Conservation (phyloP, 1,284 basidiomycete species). For the Wolfiporia cocos region DNA sequence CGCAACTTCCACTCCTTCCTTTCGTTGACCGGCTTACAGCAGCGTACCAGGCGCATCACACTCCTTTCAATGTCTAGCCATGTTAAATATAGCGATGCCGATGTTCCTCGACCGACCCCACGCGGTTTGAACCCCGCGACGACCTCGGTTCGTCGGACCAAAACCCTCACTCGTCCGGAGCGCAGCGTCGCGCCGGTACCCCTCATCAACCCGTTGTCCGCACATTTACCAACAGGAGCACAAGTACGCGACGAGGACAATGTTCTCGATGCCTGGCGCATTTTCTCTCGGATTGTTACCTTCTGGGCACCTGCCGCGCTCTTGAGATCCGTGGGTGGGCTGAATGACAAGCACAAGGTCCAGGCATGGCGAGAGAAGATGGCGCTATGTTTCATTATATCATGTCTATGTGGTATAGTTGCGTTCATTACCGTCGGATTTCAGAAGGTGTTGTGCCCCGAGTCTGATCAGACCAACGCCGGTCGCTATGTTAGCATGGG, state of each 20-base stretch:
- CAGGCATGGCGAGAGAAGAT: constrained; percentile 99
- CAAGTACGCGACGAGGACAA: constrained; percentile 25
- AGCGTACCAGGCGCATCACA: background rate
- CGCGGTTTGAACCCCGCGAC: constrained; percentile 47
- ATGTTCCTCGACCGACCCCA: constrained; percentile 66
- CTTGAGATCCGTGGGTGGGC: constrained; percentile 70
- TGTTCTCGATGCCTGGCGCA: constrained; percentile 73
- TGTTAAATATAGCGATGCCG: constrained; percentile 22
- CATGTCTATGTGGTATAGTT: constrained; percentile 72
- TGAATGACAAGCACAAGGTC: constrained; percentile 71
- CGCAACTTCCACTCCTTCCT: background rate
- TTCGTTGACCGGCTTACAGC: background rate
- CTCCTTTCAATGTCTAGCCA: constrained; percentile 3
- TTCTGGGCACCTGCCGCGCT: constrained; percentile 88
- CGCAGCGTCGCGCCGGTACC: constrained; percentile 90
- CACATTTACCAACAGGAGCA: constrained; percentile 30
- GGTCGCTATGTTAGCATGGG: constrained; percentile 66
- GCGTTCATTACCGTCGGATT: constrained; percentile 96
- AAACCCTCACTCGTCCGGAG: constrained; percentile 95
- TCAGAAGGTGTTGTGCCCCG: constrained; percentile 88
- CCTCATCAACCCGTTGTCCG: constrained; percentile 74
- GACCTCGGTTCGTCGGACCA: constrained; percentile 73
- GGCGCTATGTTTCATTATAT: constrained; percentile 84
- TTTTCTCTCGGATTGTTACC: constrained; percentile 77
- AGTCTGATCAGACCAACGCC: constrained; percentile 40